These are phyloP conservation scores for Pelagophyceae sp. DNA, from an alignment of 352 stramenopile genomes.

Conservation along the genomic window DNA sequence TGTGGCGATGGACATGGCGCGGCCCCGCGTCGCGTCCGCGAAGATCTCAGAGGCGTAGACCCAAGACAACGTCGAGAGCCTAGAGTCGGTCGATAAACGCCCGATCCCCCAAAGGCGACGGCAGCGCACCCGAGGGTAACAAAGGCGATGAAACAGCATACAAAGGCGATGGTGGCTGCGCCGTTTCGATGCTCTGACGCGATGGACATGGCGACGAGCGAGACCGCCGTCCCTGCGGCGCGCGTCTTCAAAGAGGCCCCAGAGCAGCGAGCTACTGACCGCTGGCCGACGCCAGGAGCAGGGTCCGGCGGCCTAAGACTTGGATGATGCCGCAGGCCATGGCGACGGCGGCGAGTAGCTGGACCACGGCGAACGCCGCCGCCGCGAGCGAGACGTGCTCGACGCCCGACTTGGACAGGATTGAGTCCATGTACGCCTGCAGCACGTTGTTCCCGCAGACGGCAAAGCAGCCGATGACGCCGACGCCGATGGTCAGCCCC, in stretches of 20 bases:
- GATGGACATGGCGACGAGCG: background rate
- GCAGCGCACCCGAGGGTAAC: constrained; percentile 14
- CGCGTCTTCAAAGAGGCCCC: too few species aligned
- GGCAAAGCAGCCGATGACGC: constrained; percentile 3
- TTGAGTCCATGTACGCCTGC: constrained; percentile 10
- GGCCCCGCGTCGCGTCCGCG: background rate
- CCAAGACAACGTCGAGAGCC: constrained; percentile 9
- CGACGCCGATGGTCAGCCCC: background rate
- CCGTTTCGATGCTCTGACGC: background rate
- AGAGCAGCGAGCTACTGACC: too few species aligned
- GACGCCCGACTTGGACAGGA: background rate
- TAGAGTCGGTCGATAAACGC: too few species aligned
- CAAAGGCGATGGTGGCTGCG: background rate
- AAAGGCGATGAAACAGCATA: background rate
- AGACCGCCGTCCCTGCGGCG: background rate
- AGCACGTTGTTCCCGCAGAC: background rate
- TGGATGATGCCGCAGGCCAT: background rate
- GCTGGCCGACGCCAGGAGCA: background rate
- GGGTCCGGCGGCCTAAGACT: background rate
- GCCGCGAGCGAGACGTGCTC: background rate
- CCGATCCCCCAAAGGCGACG: too few species aligned
- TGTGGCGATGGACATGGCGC: background rate
- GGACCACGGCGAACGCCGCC: background rate
- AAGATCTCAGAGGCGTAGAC: constrained; percentile 7
- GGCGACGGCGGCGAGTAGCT: background rate